Percentiles rank a stretch among this genome's conserved stretches.
These are phyloP conservation scores for Stentor coeruleus DNA, from an alignment of 73 alveolate species.

Conservation along the genomic window DNA sequence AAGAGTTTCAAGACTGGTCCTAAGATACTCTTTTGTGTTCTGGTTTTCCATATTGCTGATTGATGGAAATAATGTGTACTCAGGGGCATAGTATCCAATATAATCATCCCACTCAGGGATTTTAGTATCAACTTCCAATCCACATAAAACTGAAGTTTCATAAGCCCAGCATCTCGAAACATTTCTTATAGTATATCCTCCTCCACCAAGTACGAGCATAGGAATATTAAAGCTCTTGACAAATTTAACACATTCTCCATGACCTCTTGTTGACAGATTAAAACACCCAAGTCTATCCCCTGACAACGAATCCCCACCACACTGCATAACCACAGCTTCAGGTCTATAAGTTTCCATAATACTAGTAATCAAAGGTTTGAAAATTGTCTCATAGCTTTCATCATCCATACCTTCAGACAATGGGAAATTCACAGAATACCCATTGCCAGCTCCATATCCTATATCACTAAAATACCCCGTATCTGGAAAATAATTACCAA, in stretches of 20 bases:
- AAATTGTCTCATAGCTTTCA: conserved; percentile 67
- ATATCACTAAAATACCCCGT: conserved; percentile 95
- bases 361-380: conserved; percentile 83
- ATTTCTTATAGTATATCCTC: conserved; percentile 97
- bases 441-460: conserved; percentile 95
- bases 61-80: conserved; percentile 86
- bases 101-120: conserved; percentile 48
- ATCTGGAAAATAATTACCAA: conserved; percentile 98
- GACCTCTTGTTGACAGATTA: conserved; percentile 91
- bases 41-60: conserved; percentile 96
- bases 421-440: conserved; percentile 96
- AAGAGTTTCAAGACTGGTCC: background rate
- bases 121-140: conserved; percentile 61
- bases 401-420: conserved; percentile 97
- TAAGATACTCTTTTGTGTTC: conserved; percentile 68
- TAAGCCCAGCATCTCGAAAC: conserved; percentile 98
- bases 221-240: conserved; percentile 91
- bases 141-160: conserved; percentile 86
- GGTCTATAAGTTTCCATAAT: conserved; percentile 46
- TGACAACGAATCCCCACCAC: conserved; percentile 92
- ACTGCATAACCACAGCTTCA: conserved; percentile 61
- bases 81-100: conserved; percentile 90
- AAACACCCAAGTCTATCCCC: conserved; percentile 98
- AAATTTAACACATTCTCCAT: conserved; percentile 84
- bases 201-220: conserved; percentile 94